Evolutionary conservation across 192 early-diverging fungal species (phyloP).

Genomic region (Backusella luteola): DNA sequence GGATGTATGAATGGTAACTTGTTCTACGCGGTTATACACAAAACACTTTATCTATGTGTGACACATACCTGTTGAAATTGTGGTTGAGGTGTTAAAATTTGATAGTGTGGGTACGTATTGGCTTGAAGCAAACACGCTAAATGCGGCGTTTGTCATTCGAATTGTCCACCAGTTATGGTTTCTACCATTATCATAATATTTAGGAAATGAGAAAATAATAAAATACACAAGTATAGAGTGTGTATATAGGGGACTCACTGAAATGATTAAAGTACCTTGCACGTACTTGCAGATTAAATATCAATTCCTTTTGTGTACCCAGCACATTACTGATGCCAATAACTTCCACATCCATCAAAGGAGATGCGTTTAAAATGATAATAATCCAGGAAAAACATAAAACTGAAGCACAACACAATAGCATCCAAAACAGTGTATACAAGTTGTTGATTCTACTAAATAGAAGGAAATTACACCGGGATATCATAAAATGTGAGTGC

Average conservation of each 20-base stretch:
- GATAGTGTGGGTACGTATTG: constrained; percentile 22
- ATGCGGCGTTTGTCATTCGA: constrained; percentile 51
- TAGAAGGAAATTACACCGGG: not conserved
- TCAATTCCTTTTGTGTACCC: constrained; percentile 62
- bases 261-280: constrained; percentile 28
- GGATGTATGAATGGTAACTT: not conserved
- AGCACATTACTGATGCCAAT: constrained; percentile 55
- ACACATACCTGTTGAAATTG: not conserved
- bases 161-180: constrained; percentile 61
- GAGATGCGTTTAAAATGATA: constrained; percentile 17
- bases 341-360: constrained; percentile 22
- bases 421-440: constrained; percentile 7
- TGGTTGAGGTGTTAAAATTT: not conserved
- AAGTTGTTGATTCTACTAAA: not conserved
- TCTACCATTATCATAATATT: constrained; percentile 12
- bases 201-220: not conserved
- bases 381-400: constrained; percentile 5
- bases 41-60: not conserved
- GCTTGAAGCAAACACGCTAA: constrained; percentile 64
- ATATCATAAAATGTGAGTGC: not conserved
- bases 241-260: not conserved
- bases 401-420: not conserved
- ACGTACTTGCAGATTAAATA: constrained; percentile 61
- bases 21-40: not conserved
- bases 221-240: not conserved